Evolutionary conservation across 2,329 filamentous ascomycete genomes (phyloP), one percentile per base, ranked within the genome.

Genomic region (Trichophyton benhamiae): DNA sequence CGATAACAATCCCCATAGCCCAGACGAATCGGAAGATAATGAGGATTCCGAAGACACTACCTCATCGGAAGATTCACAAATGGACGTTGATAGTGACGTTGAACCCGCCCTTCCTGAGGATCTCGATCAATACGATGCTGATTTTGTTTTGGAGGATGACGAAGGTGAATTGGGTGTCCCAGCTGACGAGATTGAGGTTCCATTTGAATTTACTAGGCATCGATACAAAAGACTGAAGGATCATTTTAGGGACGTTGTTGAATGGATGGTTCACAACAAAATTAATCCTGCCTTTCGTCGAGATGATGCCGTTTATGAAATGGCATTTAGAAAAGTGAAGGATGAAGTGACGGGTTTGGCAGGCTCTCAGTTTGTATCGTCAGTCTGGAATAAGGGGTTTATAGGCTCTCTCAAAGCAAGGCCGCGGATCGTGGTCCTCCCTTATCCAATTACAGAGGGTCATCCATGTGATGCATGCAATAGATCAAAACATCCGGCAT

Each of bases 241-340:
- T 44, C 83, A 91, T 58, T 92, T 92, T 75, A 82, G 82, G 57
- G 84, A 86, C 67, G 86, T 83, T 0, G 78, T 92, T 1, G 87
- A 90, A 69, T 92, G 88, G 88, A 86, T 91, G 74, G 85, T 92
- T 1, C 87, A 90, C 68, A 88, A 87, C 69, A 86, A 87, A 66
- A 79, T 94, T 58, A 87, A 91, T 66, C 88, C 87, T 0, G 83
- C 78, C 0, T 91, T 91, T 67, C 75, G 81, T 9, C 79, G 80
- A 17, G 75, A 81, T 3, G 83, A 88, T 63, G 77, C 82, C 6
- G 75, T 90, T 11, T 94, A 90, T 71, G 68, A 74, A 11, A 77
- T 87, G 27, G 84, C 87, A 0, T 91, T 90, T 76, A 75, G 76
- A 57, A 89, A 89, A 68, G 77, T 92, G 0, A 82, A 89, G 65